phyloP scores from a whole-genome alignment of 2,329 filamentous ascomycete species.

The Neocucurbitaria cava region DNA sequence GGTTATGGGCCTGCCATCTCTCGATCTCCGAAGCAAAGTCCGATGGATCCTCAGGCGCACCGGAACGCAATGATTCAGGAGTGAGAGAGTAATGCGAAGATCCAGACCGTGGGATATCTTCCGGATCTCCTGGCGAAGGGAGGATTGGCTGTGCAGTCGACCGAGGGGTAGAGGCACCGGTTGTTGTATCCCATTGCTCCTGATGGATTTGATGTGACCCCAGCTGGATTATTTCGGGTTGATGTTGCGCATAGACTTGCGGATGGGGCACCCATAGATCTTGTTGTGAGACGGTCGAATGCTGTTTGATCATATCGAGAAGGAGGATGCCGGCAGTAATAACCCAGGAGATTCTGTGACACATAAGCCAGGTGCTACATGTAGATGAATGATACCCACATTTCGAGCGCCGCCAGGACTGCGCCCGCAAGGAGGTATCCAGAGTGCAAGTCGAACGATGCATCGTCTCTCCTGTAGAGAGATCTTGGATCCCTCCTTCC shows the following conservation, averaged over 20 bases:
- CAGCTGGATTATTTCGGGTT: not conserved
- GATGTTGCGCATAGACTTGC: not conserved
- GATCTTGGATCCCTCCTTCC: slow-evolving; percentile 8
- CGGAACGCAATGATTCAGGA: not conserved
- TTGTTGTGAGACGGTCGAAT: not conserved
- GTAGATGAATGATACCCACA: slow-evolving; percentile 23
- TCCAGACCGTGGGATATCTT: not conserved
- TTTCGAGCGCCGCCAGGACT: slow-evolving; percentile 33
- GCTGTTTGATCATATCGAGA: not conserved
- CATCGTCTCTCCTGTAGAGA: slow-evolving; percentile 15
- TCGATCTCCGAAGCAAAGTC: not conserved
- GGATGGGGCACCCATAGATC: not conserved
- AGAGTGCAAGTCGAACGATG: slow-evolving; percentile 27
- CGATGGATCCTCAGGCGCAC: no score
- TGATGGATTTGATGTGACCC: not conserved
- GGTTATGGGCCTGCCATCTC: not conserved
- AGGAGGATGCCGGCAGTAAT: slow-evolving; percentile 1
- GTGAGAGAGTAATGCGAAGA: not conserved
- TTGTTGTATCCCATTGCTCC: not conserved
- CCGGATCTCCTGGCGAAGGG: not conserved
- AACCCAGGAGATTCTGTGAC: slow-evolving; percentile 11
- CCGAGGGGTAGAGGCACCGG: not conserved
- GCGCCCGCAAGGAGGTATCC: slow-evolving; percentile 32
- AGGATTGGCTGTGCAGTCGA: not conserved
- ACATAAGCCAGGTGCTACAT: not conserved